These are phyloP conservation scores for Suillus hirtellus DNA, from an alignment of 768 basidiomycete species.

Conservation along the genomic window DNA sequence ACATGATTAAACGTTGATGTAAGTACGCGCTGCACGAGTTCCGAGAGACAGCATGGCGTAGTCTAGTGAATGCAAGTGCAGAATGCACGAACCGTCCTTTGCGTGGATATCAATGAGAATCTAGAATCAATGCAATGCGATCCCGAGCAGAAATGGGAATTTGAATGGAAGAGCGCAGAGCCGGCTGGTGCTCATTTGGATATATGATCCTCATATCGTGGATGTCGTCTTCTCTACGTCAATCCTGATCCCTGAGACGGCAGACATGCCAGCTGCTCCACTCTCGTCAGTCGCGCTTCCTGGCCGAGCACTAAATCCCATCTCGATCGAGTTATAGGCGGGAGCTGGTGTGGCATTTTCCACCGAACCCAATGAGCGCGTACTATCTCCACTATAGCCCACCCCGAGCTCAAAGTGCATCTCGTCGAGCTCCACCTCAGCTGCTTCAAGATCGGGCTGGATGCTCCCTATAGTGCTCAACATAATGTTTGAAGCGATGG, in stretches of 20 bases:
- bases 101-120: constrained; percentile 15
- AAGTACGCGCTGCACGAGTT: constrained; percentile 6
- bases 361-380: constrained; percentile 32
- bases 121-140: constrained; percentile 28
- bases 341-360: constrained; percentile 50
- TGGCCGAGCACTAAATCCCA: constrained; percentile 19
- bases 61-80: constrained; percentile 22
- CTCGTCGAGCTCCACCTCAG: constrained; percentile 58
- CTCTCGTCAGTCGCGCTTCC: constrained; percentile 25
- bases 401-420: constrained; percentile 50
- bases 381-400: constrained; percentile 50
- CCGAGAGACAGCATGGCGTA: constrained; percentile 14
- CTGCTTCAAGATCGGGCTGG: constrained; percentile 51
- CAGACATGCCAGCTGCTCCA: constrained; percentile 20
- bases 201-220: constrained; percentile 37
- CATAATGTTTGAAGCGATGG: constrained; percentile 61
- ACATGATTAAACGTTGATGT: constrained; percentile 11
- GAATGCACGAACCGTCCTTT: constrained; percentile 17
- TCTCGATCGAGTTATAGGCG: constrained; percentile 47
- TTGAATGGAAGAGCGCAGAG: constrained; percentile 6
- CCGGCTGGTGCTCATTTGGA: background rate
- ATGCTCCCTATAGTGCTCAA: constrained; percentile 66
- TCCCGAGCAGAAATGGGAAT: constrained; percentile 19
- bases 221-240: constrained; percentile 63
- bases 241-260: constrained; percentile 49